phyloP scores from a whole-genome alignment of 2,329 filamentous ascomycete genomes.

The Fusarium tricinctum region DNA sequence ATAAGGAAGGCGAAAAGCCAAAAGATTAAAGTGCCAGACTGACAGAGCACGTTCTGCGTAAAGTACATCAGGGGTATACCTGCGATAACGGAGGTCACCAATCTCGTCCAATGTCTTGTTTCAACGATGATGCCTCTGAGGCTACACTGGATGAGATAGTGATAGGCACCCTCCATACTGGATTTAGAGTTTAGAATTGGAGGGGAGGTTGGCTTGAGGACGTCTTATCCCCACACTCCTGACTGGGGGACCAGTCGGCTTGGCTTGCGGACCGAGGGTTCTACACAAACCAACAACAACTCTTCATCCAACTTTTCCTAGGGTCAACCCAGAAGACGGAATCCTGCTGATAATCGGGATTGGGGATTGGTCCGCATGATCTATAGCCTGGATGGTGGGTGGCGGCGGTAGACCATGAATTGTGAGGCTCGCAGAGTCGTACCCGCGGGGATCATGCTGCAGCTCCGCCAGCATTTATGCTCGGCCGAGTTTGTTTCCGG shows the following conservation, averaged over 20 bases:
- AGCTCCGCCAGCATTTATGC: slow-evolving; percentile 5
- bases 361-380: slow-evolving; percentile 9
- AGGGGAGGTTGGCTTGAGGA: slow-evolving; percentile 25
- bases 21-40: not conserved
- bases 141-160: slow-evolving; percentile 29
- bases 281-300: slow-evolving; percentile 32
- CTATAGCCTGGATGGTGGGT: not conserved
- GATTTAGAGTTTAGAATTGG: slow-evolving; percentile 42
- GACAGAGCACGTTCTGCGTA: not conserved
- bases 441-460: slow-evolving; percentile 14
- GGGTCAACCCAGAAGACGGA: slow-evolving; percentile 32
- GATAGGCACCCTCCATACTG: slow-evolving; percentile 22
- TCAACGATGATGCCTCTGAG: not conserved
- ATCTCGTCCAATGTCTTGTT: not conserved
- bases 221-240: slow-evolving; percentile 29
- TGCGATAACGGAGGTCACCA: slow-evolving; percentile 9
- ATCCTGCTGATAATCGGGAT: slow-evolving; percentile 32
- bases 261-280: slow-evolving; percentile 34
- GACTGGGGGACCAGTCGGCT: slow-evolving; percentile 26
- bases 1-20: not conserved
- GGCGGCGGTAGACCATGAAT: not conserved
- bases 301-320: slow-evolving; percentile 34
- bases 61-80: slow-evolving; percentile 3
- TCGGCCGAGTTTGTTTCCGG: slow-evolving; percentile 39
- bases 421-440: slow-evolving; percentile 33